Evolutionary conservation across 2,329 filamentous ascomycete genomes (phyloP).

Genomic region (Trichophyton equinum): DNA sequence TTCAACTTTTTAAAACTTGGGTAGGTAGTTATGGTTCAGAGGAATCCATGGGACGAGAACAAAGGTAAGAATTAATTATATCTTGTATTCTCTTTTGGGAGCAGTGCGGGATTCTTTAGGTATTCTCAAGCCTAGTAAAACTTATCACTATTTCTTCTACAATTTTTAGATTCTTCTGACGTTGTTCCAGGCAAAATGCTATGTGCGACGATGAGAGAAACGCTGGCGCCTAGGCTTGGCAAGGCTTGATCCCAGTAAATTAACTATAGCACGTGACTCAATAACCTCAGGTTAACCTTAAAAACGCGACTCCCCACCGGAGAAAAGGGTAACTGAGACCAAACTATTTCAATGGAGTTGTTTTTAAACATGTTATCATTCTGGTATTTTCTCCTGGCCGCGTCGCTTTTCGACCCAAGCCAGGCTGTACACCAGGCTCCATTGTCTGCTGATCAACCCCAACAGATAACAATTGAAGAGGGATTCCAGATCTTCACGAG

Average conservation of each 20-base stretch:
- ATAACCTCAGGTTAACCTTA: neutral
- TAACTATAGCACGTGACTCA: neutral
- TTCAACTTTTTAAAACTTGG: too few relatives aligned
- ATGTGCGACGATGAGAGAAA: neutral
- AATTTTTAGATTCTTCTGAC: neutral
- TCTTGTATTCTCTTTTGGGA: too few relatives aligned
- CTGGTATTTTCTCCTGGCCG: neutral
- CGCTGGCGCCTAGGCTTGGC: neutral
- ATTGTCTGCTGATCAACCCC: neutral
- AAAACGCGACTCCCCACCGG: neutral
- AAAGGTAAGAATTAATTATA: too few relatives aligned
- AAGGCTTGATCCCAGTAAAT: neutral
- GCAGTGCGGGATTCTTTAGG: too few relatives aligned
- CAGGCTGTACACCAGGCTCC: neutral
- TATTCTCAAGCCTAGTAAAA: too few relatives aligned
- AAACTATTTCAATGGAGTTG: neutral
- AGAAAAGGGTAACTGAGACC: neutral
- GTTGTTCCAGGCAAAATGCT: neutral
- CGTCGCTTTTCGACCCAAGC: neutral
- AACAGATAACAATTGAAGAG: neutral
- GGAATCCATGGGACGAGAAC: too few relatives aligned
- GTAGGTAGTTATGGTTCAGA: too few relatives aligned
- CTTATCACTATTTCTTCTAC: neutral
- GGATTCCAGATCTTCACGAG: conserved; percentile 4
- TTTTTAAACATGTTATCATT: neutral